These are phyloP conservation scores for Thraustochytrium sp. DNA, from an alignment of 352 stramenopile species.

Conservation along the genomic window DNA sequence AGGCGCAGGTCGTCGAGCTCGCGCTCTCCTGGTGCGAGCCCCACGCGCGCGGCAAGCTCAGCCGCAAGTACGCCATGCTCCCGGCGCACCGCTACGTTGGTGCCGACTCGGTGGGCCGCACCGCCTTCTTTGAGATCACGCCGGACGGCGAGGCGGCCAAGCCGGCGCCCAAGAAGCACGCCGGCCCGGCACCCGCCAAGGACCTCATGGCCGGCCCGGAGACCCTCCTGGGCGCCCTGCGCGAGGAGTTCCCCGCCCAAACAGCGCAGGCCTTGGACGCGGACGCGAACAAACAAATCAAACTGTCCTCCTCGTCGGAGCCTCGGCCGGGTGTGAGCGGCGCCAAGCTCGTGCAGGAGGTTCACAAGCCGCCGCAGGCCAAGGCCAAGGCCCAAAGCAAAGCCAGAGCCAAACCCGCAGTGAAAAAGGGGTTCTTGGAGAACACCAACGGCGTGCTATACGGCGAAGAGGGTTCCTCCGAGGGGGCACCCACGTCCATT, in stretches of 20 bases:
- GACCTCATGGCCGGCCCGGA: not conserved
- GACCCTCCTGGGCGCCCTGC: not conserved
- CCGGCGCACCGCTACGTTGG: not conserved
- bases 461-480: not conserved
- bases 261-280: not conserved
- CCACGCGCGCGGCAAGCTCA: conserved; percentile 8
- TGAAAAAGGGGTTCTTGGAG: conserved; percentile 28
- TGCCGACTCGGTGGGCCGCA: not conserved
- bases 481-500: not conserved
- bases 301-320: too few species aligned
- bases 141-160: not conserved
- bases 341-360: too few species aligned
- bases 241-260: not conserved
- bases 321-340: too few species aligned
- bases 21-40: conserved; percentile 5
- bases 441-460: not conserved
- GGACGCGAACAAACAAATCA: not conserved
- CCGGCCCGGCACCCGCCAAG: not conserved
- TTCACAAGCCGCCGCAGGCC: too few species aligned
- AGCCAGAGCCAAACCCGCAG: not conserved
- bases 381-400: not conserved
- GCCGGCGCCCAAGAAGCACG: not conserved
- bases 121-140: not conserved
- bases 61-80: not conserved
- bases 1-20: conserved; percentile 19